phyloP scores from a whole-genome alignment of 2,329 filamentous ascomycete species.

The Exophiala lecanii-corni region DNA sequence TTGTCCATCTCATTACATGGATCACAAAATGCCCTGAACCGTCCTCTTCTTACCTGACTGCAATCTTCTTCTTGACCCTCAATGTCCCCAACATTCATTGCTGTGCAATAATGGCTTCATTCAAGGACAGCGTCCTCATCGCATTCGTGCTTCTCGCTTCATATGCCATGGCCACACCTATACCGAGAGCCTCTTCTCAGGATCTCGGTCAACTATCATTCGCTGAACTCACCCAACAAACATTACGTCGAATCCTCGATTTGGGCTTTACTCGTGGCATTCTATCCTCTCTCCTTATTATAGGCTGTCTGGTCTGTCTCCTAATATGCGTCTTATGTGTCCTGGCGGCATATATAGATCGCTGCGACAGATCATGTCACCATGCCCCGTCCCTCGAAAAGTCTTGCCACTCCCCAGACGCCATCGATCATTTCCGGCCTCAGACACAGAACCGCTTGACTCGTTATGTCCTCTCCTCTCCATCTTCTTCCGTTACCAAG shows the following conservation, averaged over 20 bases:
- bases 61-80: not conserved
- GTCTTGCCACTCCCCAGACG: not conserved
- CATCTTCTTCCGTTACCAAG: conserved; percentile 8
- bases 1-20: no score
- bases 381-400: not conserved
- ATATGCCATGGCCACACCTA: conserved; percentile 6
- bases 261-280: conserved; percentile 16
- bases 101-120: not conserved
- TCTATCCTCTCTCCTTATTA: conserved; percentile 8
- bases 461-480: conserved; percentile 5
- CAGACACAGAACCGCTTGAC: conserved; percentile 5
- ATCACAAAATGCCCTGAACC: conserved; percentile 1
- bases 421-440: not conserved
- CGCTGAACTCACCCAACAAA: conserved; percentile 12
- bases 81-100: not conserved
- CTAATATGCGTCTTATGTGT: conserved; percentile 12
- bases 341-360: conserved; percentile 9
- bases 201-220: conserved; percentile 16
- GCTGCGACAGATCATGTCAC: conserved; percentile 9
- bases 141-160: not conserved
- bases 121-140: conserved; percentile 1
- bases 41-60: not conserved
- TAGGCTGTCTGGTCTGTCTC: conserved; percentile 12
- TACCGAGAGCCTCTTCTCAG: conserved; percentile 8
- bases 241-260: conserved; percentile 14